Evolutionary conservation across 208 protist species (phyloP).

Genomic region (Tritrichomonas foetus): DNA sequence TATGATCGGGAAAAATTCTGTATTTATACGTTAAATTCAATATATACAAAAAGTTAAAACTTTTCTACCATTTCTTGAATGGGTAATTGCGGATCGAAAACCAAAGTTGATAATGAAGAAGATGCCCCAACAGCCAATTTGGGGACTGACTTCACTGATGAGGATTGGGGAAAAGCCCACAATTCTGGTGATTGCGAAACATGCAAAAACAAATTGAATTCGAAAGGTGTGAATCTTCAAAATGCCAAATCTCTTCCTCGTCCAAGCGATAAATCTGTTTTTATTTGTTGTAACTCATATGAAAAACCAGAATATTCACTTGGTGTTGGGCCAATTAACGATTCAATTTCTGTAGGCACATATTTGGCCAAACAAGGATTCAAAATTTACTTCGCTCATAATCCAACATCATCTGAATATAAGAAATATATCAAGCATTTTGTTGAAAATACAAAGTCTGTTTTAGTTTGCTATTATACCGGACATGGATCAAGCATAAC

Average conservation of each 20-base stretch:
- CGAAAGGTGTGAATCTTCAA: too few relatives aligned
- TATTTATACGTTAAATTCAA: too few relatives aligned
- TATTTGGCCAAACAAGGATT: neutral
- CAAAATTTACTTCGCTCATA: neutral
- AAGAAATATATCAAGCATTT: neutral
- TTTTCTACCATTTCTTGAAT: too few relatives aligned
- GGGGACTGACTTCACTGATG: neutral
- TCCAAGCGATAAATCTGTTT: neutral
- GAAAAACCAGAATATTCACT: neutral
- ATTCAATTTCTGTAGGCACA: neutral
- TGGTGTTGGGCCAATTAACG: neutral
- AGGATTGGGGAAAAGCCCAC: neutral
- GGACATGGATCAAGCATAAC: neutral
- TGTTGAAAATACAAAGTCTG: neutral
- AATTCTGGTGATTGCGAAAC: neutral
- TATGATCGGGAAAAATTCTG: too few relatives aligned
- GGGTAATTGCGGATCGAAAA: too few relatives aligned
- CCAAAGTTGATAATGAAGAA: too few relatives aligned
- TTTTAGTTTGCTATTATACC: neutral
- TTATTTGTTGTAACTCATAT: conserved; percentile 24
- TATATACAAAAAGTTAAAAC: too few relatives aligned
- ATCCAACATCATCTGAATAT: neutral
- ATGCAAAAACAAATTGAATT: too few relatives aligned
- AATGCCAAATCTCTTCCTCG: neutral
- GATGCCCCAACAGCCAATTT: too few relatives aligned